phyloP scores from a whole-genome alignment of 441 rosid genomes.

The Capsella rubella region DNA sequence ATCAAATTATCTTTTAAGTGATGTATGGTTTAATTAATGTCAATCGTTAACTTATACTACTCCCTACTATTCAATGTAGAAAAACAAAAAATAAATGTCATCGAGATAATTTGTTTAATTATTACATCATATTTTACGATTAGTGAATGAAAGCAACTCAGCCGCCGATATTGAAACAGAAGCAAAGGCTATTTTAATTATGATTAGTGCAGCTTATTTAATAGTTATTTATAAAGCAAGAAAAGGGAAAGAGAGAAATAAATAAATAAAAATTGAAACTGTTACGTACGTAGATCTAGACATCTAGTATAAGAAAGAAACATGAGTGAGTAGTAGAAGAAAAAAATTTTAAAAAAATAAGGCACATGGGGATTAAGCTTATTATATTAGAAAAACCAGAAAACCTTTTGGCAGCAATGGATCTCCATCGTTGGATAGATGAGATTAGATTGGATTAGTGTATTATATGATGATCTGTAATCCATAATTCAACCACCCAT shows the following conservation, averaged over 20 bases:
- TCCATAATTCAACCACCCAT: constrained; percentile 19
- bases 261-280: neutral
- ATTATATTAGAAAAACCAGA: constrained; percentile 10
- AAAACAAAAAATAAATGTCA: too few species aligned
- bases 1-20: too few species aligned
- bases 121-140: too few species aligned
- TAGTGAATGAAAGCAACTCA: neutral
- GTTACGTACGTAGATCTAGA: constrained; percentile 29
- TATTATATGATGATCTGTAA: constrained; percentile 39
- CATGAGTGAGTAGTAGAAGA: constrained; percentile 9
- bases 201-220: neutral
- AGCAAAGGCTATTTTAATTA: neutral
- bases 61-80: too few species aligned
- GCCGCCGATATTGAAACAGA: constrained; percentile 41
- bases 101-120: too few species aligned
- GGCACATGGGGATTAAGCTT: constrained; percentile 24
- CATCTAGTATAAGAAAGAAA: constrained; percentile 10
- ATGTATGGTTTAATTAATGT: too few species aligned
- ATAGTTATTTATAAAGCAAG: neutral
- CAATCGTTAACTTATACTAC: too few species aligned
- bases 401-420: constrained; percentile 2
- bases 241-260: neutral
- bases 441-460: constrained; percentile 31
- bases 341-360: neutral
- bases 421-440: constrained; percentile 32